phyloP scores from a whole-genome alignment of 2,329 filamentous ascomycete species.

The Penicillium sp. region DNA sequence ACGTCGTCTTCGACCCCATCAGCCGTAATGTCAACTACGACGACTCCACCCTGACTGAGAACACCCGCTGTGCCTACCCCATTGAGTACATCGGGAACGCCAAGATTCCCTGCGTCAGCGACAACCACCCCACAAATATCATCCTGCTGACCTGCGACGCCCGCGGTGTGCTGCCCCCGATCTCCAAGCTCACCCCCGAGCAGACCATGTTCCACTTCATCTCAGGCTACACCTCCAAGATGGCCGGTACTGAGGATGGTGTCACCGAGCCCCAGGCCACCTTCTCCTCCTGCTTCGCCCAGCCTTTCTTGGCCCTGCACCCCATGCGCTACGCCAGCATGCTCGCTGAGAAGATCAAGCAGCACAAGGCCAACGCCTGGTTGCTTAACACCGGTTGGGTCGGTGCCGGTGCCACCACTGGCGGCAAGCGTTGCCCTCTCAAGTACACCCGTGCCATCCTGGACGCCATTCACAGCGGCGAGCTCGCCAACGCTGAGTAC shows the following conservation, averaged over 20 bases:
- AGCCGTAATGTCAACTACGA: conserved; percentile 94
- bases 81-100: conserved; percentile 99
- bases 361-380: conserved; percentile 96
- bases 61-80: conserved; percentile 96
- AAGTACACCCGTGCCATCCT: conserved; percentile 99
- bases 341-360: conserved; percentile 95
- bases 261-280: conserved; percentile 96
- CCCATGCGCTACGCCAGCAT: conserved; percentile 99
- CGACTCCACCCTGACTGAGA: conserved; percentile 90
- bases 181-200: conserved; percentile 89
- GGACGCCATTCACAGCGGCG: conserved; percentile 94
- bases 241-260: conserved; percentile 97
- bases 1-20: conserved; percentile 91
- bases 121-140: conserved; percentile 91
- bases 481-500: conserved; percentile 88
- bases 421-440: conserved; percentile 93
- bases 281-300: conserved; percentile 98
- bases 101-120: conserved; percentile 91
- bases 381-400: conserved; percentile 98
- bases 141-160: conserved; percentile 97
- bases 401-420: conserved; percentile 82
- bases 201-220: conserved; percentile 99
- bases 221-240: conserved; percentile 99
- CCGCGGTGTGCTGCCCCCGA: conserved; percentile 91
- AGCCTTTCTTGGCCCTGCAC: conserved; percentile 97